Evolutionary conservation across 2,329 filamentous ascomycete species (phyloP), one percentile per base, ranked within the genome.

Genomic region (Amylocarpus encephaloides): DNA sequence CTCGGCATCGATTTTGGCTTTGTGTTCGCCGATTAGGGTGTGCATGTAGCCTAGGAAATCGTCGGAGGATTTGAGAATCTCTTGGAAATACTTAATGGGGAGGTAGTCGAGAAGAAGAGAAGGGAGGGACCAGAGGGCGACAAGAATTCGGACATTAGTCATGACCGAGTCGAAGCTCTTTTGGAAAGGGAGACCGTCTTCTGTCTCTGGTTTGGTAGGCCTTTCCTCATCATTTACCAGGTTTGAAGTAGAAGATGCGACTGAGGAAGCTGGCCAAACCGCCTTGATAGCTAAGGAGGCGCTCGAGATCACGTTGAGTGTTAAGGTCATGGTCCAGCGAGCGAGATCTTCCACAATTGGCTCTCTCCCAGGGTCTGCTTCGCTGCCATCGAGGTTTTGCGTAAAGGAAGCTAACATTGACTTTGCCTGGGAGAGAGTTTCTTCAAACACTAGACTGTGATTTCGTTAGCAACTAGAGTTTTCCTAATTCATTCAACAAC

Each of bases 221-320:
- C 9, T 43, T 38, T 1, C 12, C 19, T 13, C 36, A 4, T 26
- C 22, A 26, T 26, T 26, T 26, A 7, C 4, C 22, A 7, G 7
- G 22, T 7, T 26, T 26, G 22, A 26, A 26, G 22, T 35, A 16
- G 42, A 22, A 22, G 51, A 43, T 18, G 45, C 49, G 16, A 56
- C 36, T 18, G 56, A 58, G 15, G 50, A 36, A 18, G 43, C 54
- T 6, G 56, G 52, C 56, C 53, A 52, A 13, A 43, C 38, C 32
- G 52, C 48, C 6, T 55, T 49, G n/a, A 53, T 49, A 33, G 43
- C 55, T 29, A 78, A 77, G 2, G 73, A 74, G 48, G 75, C 74
- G 42, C 70, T 67, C 54, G 73, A 75, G 53, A 78, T 76, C 33
- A 78, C 70, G 58, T 76, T 71, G 26, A 78, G 60, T 48, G 71